Conservation (phyloP, 768 basidiomycete species). For the Agrocybe praecox region DNA sequence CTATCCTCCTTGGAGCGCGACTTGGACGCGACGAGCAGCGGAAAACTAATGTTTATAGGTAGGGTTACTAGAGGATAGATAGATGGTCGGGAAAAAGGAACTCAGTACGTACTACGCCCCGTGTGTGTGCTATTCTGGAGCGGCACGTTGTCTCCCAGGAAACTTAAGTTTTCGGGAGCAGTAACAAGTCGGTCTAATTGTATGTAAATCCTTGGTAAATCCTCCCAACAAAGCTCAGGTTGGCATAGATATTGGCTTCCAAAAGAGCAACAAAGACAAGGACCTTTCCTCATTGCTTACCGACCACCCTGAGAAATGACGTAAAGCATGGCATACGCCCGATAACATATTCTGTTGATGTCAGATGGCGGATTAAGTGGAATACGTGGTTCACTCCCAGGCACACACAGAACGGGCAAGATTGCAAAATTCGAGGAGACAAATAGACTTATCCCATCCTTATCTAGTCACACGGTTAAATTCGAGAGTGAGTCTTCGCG, state of each 20-base stretch:
- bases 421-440: no score
- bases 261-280: no score
- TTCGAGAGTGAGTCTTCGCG: no score
- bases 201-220: no score
- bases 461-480: no score
- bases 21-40: background rate
- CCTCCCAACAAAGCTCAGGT: background rate
- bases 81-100: background rate
- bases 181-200: no score
- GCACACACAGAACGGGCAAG: no score
- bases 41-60: background rate
- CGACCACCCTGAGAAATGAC: background rate
- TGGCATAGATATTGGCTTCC: conserved; percentile 20
- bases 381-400: no score
- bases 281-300: background rate
- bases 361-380: no score
- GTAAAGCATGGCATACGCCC: background rate
- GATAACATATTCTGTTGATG: background rate
- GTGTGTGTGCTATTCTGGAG: background rate
- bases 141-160: conserved; percentile 29
- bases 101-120: background rate
- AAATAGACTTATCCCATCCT: no score
- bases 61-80: no score
- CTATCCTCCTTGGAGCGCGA: conserved; percentile 4
- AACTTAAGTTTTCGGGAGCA: conserved; percentile 11